Base-by-base conservation (phyloP, 495 filamentous ascomycete genomes). In the Paragyromitra xinjiangensis region DNA sequence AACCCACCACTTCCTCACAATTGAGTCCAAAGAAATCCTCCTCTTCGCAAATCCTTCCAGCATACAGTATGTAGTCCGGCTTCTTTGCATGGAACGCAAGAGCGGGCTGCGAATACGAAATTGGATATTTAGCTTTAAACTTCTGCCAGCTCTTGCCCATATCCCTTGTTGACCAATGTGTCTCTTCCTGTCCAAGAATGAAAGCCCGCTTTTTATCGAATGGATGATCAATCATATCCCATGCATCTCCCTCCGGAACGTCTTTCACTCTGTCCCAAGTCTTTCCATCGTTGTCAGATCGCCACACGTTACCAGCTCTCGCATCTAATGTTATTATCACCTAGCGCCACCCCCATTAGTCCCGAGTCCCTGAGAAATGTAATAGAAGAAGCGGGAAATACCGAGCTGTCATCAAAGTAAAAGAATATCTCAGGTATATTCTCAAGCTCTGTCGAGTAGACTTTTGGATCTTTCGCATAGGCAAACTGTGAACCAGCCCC, bases 341-440 rank as follows among this genome's bases (percentile, higher is more conserved):
- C 80, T 81, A 16, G 9, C 11, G 19, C 26, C 64, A 66, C 26
- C 44, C 37, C 58, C 63, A 44, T 87, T 86, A 9, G 85, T 84
- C 6, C 83, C 79, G 1, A 50, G 80, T 92, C 91, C 74, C 87
- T 88, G 74, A 92, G 48, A 55, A 88, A 34, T 11, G 56, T 0
- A 37, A 5, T 61, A 95, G 84, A 64, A 2, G 48, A 48, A 50
- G 40, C 29, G 11, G 24, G 12, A 64, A 63, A 29, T 59, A 92
- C 90, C 81, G 97, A 91, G 39, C 92, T 93, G 80, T 92, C 92
- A 71, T 93, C 88, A 80, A 99, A 98, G 84, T 96, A 99, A 85
- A 91, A 90, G 62, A 97, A 85, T 81, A 89, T 87, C 58, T 64
- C 67, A 1, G 92, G 93, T 73, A 84, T 75, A 71, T 87, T 83